Base-by-base conservation (phyloP, 2,329 filamentous ascomycete species). In the Epichloe sp. region DNA sequence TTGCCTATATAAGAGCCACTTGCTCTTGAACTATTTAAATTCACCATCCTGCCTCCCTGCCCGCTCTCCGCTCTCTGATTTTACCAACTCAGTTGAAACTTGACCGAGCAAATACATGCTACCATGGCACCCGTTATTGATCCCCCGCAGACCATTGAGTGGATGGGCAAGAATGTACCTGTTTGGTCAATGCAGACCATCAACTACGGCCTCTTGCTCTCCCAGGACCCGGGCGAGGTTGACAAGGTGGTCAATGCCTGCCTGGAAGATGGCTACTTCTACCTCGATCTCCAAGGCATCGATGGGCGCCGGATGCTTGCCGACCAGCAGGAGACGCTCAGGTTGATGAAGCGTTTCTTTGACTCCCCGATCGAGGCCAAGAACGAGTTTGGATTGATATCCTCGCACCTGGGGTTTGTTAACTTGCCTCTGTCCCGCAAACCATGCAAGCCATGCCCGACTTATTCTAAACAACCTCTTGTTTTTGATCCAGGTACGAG, bases 331-430 rank as follows among this genome's bases (percentile, higher is more conserved):
- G 69, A 75, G 56, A 72, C 71, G 2, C 68, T 78, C 34, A 68
- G 71, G 54, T 68, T 78, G 41, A 79, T 79, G 76, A 65, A 76
- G 60, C 71, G 71, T 49, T 79, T 78, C 68, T 79, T 79, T 55
- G 71, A 71, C 35, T 62, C 70, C 0, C 74, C 75, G 0, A 60
- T 77, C 15, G 75, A 78, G 63, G 69, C 65, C 42, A 79, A 79
- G 71, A 79, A 78, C 59, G 71, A 79, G 59, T 77, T 72, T 57
- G 75, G 75, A 3, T 71, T 79, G 6, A 68, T 78, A 46, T 71
- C 73, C 23, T 71, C 74, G 4, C 75, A 78, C 61, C 68, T 77
- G 26, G 75, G 74, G 64, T 75, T 61, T 54, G 66, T 59, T 10
- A 15, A 15, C 21, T 41, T 35, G 3, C 37, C 38, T 44, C 31